Evolutionary conservation across 805 yeast genomes (phyloP).

Genomic region (Barnettozyma salicaria): DNA sequence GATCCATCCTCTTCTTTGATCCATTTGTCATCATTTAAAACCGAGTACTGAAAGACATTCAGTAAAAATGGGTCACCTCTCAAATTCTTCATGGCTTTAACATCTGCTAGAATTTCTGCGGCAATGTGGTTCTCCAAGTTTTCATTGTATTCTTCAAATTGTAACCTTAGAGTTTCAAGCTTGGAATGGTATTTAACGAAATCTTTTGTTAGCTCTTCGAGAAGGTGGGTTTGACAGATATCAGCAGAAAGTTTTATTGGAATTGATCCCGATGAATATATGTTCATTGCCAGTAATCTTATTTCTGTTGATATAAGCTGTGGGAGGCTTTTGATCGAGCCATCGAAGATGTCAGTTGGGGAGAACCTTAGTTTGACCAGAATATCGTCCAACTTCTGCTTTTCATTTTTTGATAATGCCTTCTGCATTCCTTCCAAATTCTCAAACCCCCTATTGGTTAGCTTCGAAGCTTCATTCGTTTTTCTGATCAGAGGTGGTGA

Average conservation of each 20-base stretch:
- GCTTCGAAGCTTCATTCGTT: constrained; percentile 30
- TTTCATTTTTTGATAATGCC: constrained; percentile 27
- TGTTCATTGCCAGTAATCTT: constrained; percentile 30
- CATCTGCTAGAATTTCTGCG: constrained; percentile 14
- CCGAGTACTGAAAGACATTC: constrained; percentile 3
- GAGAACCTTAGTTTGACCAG: constrained; percentile 27
- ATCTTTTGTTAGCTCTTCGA: constrained; percentile 21
- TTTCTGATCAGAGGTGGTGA: constrained; percentile 34
- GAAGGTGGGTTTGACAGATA: constrained; percentile 16
- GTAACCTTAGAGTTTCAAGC: constrained; percentile 16
- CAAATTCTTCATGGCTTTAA: constrained; percentile 19
- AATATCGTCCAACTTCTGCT: constrained; percentile 23
- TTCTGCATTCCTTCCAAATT: constrained; percentile 28
- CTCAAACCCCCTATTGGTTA: constrained; percentile 30
- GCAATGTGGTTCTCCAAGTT: constrained; percentile 13
- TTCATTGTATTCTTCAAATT: constrained; percentile 9
- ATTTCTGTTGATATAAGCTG: constrained; percentile 20
- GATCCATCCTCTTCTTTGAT: constrained; percentile 7
- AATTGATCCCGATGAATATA: constrained; percentile 31
- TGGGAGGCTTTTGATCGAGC: constrained; percentile 27
- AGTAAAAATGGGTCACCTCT: constrained; percentile 10
- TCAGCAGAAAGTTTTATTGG: constrained; percentile 37
- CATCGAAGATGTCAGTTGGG: constrained; percentile 26
- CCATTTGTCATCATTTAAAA: constrained; percentile 25
- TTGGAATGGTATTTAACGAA: constrained; percentile 17